Conservation (phyloP, 495 filamentous ascomycete genomes). For the Penicillium salamii region DNA sequence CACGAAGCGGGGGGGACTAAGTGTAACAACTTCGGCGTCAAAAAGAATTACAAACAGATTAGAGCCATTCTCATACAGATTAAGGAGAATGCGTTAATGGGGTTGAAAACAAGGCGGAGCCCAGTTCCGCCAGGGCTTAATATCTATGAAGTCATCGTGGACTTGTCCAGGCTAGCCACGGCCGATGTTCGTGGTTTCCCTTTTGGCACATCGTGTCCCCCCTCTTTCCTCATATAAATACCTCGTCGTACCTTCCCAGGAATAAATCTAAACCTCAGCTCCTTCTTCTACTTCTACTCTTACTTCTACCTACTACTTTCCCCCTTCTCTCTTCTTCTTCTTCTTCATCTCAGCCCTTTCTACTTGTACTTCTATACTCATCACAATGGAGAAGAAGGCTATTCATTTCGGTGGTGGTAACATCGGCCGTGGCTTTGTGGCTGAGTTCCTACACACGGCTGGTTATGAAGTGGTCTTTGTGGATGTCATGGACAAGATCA, state of each 20-base stretch:
- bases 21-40: neutral
- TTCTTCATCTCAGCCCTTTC: constrained; percentile 1
- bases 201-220: constrained; percentile 1
- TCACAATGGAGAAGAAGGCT: constrained; percentile 68
- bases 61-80: too few relatives aligned
- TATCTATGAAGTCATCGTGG: constrained; percentile 30
- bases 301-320: neutral
- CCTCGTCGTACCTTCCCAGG: constrained; percentile 1
- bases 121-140: constrained; percentile 15
- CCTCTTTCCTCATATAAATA: constrained; percentile 8
- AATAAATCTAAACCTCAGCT: constrained; percentile 2
- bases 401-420: constrained; percentile 95
- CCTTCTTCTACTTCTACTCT: neutral
- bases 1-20: neutral
- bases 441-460: constrained; percentile 70
- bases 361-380: constrained; percentile 4
- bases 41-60: neutral
- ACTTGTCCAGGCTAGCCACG: too few relatives aligned
- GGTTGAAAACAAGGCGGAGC: constrained; percentile 28
- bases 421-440: constrained; percentile 71
- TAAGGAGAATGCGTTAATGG: too few relatives aligned
- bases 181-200: too few relatives aligned
- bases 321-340: neutral
- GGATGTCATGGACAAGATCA: constrained; percentile 81
- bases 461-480: constrained; percentile 92